These are phyloP conservation scores for Bocquillonia castaneifolia DNA, from an alignment of 441 rosid species.

Conservation along the genomic window DNA sequence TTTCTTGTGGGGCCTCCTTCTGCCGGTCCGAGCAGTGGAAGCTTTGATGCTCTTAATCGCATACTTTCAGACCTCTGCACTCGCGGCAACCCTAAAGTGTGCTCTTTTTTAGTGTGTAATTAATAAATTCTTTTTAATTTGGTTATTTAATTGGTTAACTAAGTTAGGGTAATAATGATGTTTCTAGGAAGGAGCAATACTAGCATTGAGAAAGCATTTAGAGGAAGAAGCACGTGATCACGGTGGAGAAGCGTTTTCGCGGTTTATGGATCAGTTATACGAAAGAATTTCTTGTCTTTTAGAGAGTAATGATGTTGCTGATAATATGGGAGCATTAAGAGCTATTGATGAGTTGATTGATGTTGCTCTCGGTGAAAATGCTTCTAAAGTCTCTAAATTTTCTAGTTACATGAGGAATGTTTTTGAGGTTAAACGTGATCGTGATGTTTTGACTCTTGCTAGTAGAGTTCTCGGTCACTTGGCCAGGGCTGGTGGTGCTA, in stretches of 20 bases:
- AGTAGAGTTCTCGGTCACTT: constrained; percentile 96
- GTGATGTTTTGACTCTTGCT: constrained; percentile 79
- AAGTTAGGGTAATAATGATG: background rate
- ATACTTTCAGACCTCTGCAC: constrained; percentile 81
- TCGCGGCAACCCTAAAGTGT: constrained; percentile 79
- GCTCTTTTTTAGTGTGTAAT: background rate
- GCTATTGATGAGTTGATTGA: constrained; percentile 95
- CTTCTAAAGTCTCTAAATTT: constrained; percentile 89
- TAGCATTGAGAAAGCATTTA: constrained; percentile 75
- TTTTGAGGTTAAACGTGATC: constrained; percentile 83
- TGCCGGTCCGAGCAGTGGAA: constrained; percentile 51
- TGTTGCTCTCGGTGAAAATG: constrained; percentile 88
- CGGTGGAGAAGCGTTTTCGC: constrained; percentile 77
- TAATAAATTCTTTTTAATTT: background rate
- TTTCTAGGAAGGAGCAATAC: constrained; percentile 69
- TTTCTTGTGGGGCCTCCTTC: constrained; percentile 54
- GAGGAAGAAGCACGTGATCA: constrained; percentile 93
- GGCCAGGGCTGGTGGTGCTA: constrained; percentile 97
- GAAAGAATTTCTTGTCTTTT: constrained; percentile 65
- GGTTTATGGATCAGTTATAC: constrained; percentile 82
- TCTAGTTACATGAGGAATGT: constrained; percentile 66
- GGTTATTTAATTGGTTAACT: background rate
- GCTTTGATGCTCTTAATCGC: constrained; percentile 74
- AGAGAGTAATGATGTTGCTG: constrained; percentile 69
- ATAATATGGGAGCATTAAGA: constrained; percentile 89